phyloP scores from a whole-genome alignment of 225 moss, liverwort and hornwort genomes.

The Pseudisothecium myosuroides region DNA sequence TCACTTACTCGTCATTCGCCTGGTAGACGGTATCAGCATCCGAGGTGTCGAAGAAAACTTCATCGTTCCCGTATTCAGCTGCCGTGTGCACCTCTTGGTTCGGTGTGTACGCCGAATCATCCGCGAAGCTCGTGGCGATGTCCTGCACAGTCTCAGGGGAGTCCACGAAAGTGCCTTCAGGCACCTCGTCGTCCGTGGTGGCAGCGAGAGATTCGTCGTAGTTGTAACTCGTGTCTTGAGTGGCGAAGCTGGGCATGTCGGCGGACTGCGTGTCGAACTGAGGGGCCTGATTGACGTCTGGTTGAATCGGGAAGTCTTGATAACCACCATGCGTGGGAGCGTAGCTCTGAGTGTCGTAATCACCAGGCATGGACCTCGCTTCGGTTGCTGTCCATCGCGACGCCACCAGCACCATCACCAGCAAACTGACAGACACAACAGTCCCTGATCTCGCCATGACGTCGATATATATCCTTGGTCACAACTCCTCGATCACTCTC shows the following conservation, averaged over 20 bases:
- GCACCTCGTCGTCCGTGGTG: neutral
- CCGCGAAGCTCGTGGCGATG: neutral
- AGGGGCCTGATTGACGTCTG: neutral
- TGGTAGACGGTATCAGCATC: conserved; percentile 6
- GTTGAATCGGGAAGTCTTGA: neutral
- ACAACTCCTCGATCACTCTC: neutral
- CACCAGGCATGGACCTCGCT: conserved; percentile 11
- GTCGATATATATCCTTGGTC: no score
- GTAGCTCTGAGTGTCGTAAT: neutral
- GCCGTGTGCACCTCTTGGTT: neutral
- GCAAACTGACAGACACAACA: neutral
- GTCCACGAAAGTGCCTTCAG: neutral
- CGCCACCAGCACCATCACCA: neutral
- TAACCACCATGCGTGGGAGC: neutral
- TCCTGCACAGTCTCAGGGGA: neutral
- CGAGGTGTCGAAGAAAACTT: conserved; percentile 28
- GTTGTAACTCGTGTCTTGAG: neutral
- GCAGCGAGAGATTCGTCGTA: neutral
- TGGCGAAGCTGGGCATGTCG: neutral
- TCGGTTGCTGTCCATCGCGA: neutral
- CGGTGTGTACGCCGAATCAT: neutral
- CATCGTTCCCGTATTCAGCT: neutral
- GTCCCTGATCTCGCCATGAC: neutral
- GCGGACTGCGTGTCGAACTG: neutral
- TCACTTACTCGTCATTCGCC: conserved; percentile 4